These are phyloP conservation scores for Vigna hirtella DNA, from an alignment of 306 rosid genomes.

Conservation along the genomic window DNA sequence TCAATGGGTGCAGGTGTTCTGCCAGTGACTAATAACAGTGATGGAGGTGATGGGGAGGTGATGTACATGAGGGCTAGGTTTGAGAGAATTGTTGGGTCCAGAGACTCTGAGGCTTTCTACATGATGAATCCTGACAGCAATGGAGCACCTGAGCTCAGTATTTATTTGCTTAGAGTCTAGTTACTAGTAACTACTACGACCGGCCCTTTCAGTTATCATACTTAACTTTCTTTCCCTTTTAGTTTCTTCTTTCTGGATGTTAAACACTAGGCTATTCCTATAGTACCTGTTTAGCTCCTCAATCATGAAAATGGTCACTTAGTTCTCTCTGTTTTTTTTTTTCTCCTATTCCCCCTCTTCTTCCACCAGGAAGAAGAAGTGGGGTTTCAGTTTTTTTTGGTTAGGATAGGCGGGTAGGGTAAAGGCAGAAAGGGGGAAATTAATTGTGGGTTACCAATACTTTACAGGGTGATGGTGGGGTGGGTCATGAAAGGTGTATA, in stretches of 20 bases:
- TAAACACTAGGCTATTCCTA: conserved; percentile 48
- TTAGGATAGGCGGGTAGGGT: conserved; percentile 59
- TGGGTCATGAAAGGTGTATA: conserved; percentile 77
- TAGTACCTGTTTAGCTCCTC: conserved; percentile 53
- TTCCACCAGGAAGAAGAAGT: conserved; percentile 48
- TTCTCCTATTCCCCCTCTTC: conserved; percentile 25
- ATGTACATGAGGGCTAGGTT: conserved; percentile 99
- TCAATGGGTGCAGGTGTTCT: conserved; percentile 98
- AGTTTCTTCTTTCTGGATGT: conserved; percentile 45
- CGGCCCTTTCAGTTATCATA: conserved; percentile 29
- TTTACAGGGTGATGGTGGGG: conserved; percentile 65
- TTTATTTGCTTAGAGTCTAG: conserved; percentile 94
- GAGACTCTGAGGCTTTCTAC: conserved; percentile 98
- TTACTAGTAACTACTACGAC: conserved; percentile 33
- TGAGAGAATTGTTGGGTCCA: conserved; percentile 97
- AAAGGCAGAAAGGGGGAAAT: conserved; percentile 43
- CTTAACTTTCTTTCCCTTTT: conserved; percentile 29
- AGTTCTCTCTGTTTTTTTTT: conserved; percentile 46
- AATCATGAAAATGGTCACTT: conserved; percentile 54
- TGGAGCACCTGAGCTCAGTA: conserved; percentile 97
- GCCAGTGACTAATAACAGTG: conserved; percentile 54
- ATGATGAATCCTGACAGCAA: conserved; percentile 99
- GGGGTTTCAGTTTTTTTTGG: conserved; percentile 49
- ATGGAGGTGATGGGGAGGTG: conserved; percentile 61
- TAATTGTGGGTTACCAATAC: conserved; percentile 65